Percentiles rank a stretch among this genome's conserved stretches.
These are phyloP conservation scores for Eucalyptus erythrocorys DNA, from an alignment of 345 rosid species.

Conservation along the genomic window DNA sequence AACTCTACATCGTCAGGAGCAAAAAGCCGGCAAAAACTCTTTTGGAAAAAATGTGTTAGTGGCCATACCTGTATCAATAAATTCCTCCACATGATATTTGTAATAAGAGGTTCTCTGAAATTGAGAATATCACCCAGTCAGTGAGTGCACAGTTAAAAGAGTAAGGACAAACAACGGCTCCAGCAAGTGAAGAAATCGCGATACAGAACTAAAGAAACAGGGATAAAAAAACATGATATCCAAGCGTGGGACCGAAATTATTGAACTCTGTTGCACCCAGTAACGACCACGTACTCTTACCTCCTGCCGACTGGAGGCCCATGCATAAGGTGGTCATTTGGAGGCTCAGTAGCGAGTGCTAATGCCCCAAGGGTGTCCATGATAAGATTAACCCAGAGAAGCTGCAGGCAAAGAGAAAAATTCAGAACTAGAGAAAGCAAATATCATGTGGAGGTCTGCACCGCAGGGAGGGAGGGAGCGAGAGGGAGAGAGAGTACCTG, in stretches of 20 bases:
- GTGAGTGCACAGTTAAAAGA: neutral
- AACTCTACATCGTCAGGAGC: neutral
- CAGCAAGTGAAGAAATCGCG: neutral
- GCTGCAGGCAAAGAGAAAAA: slow-evolving; percentile 24
- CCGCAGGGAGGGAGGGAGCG: neutral
- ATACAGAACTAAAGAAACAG: neutral
- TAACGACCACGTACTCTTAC: slow-evolving; percentile 15
- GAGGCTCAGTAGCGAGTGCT: slow-evolving; percentile 98
- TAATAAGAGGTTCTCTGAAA: slow-evolving; percentile 87
- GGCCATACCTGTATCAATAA: slow-evolving; percentile 65
- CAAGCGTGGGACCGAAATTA: neutral
- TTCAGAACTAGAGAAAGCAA: neutral
- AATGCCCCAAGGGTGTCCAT: slow-evolving; percentile 99
- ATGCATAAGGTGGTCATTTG: slow-evolving; percentile 83
- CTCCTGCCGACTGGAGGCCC: slow-evolving; percentile 94
- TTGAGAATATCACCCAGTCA: neutral
- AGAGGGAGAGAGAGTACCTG: slow-evolving; percentile 41
- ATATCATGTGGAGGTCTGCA: neutral
- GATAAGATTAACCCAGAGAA: slow-evolving; percentile 96
- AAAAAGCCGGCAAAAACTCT: neutral
- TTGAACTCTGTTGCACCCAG: rapidly evolving
- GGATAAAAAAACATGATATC: neutral
- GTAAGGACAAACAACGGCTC: neutral
- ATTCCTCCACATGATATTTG: slow-evolving; percentile 99
- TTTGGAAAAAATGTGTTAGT: neutral